Base-by-base conservation (phyloP, 2,329 filamentous ascomycete genomes). In the Apiospora saccharicola region DNA sequence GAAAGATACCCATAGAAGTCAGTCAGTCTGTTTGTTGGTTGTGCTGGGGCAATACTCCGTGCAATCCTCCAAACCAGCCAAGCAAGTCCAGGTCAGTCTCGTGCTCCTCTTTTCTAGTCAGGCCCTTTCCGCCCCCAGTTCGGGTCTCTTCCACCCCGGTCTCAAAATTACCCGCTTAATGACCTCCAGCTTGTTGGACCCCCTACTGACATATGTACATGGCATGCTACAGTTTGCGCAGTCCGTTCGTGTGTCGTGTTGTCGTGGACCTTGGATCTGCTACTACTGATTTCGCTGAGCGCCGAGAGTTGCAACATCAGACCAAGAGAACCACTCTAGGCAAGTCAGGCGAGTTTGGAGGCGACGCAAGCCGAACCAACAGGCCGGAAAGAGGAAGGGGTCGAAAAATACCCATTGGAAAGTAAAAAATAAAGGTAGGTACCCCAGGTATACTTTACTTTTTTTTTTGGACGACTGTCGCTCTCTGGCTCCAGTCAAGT, bases 71-170 rank as follows among this genome's bases (percentile, higher is more conserved):
- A 24, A n/a, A 41, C 34, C 34, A 64, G 57, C 57, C 34, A 64
- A 64, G 57, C 24, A 13, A 57, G 51, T 24, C 30, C 57, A 64
- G 34, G 30, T 30, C 53, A 61, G 53, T 64, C 57, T 64, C 57
- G 57, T 64, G 57, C 57, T 64, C 57, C 57, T 64, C 57, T 64
- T 64, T 64, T 41, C 57, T 64, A 64, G 57, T 64, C 57, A 64
- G 57, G 57, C 22, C 57, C 57, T 64, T 64, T 41, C 57, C 34
- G 57, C 57, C 57, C 57, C 57, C 57, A 64, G 57, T 41, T n/a
- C 57, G 57, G 57, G 57, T 64, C 57, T 64, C 57, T 22, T 14
- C 57, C 57, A 64, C 57, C 57, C 53, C 57, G 57, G 57, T 64
- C 57, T 64, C 57, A 41, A 64, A 64, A 64, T 34, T 22, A 64